A percentile compares a stretch with the other conserved stretches of the same genome.
These are phyloP conservation scores for Mycena chlorophos DNA, from an alignment of 768 basidiomycete genomes.

Conservation along the genomic window DNA sequence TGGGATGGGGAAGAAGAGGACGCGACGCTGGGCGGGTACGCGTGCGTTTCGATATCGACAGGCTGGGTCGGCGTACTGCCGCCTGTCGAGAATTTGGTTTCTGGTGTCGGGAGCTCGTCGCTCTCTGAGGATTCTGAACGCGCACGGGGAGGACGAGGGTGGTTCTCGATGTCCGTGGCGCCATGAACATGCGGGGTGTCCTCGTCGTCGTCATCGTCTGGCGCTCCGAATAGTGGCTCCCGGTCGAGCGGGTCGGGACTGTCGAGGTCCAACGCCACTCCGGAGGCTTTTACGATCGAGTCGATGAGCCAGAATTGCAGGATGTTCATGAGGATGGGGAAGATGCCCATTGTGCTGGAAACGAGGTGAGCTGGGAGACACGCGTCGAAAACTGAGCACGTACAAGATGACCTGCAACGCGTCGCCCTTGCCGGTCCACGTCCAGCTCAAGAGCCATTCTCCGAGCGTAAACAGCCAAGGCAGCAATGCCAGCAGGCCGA, in stretches of 20 bases:
- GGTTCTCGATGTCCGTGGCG: conserved; percentile 47
- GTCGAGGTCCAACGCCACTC: conserved; percentile 41
- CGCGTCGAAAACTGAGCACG: conserved; percentile 33
- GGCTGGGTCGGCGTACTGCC: conserved; percentile 32
- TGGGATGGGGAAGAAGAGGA: conserved; percentile 35
- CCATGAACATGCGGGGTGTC: conserved; percentile 24
- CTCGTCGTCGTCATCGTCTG: conserved; percentile 58
- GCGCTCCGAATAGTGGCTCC: conserved; percentile 62
- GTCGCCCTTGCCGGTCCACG: conserved; percentile 59
- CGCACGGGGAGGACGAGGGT: conserved; percentile 32
- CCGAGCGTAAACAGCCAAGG: conserved; percentile 73
- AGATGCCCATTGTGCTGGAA: conserved; percentile 22
- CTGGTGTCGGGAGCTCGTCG: conserved; percentile 29
- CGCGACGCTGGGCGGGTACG: conserved; percentile 62
- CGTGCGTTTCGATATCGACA: conserved; percentile 39
- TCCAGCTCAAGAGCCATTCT: conserved; percentile 87
- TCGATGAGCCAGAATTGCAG: conserved; percentile 96
- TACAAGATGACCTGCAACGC: conserved; percentile 79
- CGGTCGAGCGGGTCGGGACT: conserved; percentile 43
- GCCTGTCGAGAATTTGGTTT: conserved; percentile 6
- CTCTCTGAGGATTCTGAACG: conserved; percentile 35
- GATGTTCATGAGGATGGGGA: conserved; percentile 66
- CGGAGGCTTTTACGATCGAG: conserved; percentile 81
- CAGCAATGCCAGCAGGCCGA: conserved; percentile 69
- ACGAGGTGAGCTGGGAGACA: conserved; percentile 8